Base-by-base conservation (phyloP, 1,284 basidiomycete species). In the Moesziomyces parantarcticus region DNA sequence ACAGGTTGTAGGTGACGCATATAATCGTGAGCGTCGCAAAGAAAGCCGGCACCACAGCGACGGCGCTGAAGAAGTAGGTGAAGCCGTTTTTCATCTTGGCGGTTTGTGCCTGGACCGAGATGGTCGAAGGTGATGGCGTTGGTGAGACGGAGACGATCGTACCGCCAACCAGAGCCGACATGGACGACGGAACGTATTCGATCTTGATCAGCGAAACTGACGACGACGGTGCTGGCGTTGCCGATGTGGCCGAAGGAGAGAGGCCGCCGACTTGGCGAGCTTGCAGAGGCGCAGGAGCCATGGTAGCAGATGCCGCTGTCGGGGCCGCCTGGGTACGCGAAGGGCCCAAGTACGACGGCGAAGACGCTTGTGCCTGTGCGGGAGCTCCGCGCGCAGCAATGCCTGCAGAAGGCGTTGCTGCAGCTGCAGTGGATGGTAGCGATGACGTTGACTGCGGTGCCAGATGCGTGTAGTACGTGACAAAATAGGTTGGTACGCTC, bases 151-250 rank as follows among this genome's bases (percentile, higher is more conserved):
- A 54, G 11, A 54, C 52, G 13, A 54, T 54, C 4, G 52, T 54
- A n/a, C 52, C 52, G 5, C 43, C 43, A 13, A n/a, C 43, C n/a
- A 54, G 34, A 20, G 52, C 52, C 5, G 52, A 46, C 11, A 54
- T 18, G 7, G 52, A 45, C 21, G 34, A 32, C 18, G 9, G 13
- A 0, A 26, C 29, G 25, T 54, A 54, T 13, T 54, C 32, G 9
- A 46, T 18, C 14, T 20, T 54, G 13, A 29, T 23, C 5, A 54
- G 43, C 14, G 52, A 22, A 39, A 39, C 14, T 16, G 36, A 39
- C 4, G 16, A 18, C 36, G 16, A 39, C 14, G 36, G 36, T 18
- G 36, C 36, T 14, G 42, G 44, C 16, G 23, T 23, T n/a, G 42
- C 34, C 5, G 52, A 23, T 8, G 43, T 23, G 0, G 23, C 22